Evolutionary conservation across 164 flowering plant species (phyloP), one percentile per base, ranked within the genome.

Genomic region (Cinnamomum micranthum): DNA sequence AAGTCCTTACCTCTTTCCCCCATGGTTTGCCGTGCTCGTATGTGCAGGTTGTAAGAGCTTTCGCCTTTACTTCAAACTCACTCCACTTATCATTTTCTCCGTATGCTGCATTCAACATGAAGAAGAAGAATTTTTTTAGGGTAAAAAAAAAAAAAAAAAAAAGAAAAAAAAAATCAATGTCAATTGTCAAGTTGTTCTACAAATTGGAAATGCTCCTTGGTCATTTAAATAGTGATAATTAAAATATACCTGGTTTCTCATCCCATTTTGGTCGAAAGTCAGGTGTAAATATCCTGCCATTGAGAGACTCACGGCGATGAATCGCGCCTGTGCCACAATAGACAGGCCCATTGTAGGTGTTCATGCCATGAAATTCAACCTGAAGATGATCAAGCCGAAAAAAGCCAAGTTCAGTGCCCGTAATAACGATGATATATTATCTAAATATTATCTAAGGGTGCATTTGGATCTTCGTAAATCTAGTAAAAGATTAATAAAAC

Each of bases 291-390:
- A 73, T 77, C 62, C 80, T 81, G 62, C 83, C 83, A 35, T 81
- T 78, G 17, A 81, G 70, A 24, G 76, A 72, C 50, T 77, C 80
- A 13, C 83, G 78, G 7, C 83, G 78, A 68, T 81, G 83, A 11
- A 81, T 71, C 17, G 83, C 70, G 15, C 83, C 83, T 4, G 81
- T 81, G 50, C 83, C 83, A 70, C 79, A 81, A 17, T 81, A 78
- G 78, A 81, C 78, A 2, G 81, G 79, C 3, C 81, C 84, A 65
- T 81, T 81, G 71, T 78, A 79, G 24, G 79, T 81, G 68, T 78
- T 78, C 15, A 81, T 76, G 4, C 84, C 81, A 27, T 73, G 71
- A 52, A 81, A 78, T 62, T 78, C 84, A 68, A 76, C 71, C 79
- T 79, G 20, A 20, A 55, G 20, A 55, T 55, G n/a, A 55, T 41